Conservation (phyloP, 225 moss, liverwort and hornwort species). For the Physcomitrellopsis africana region DNA sequence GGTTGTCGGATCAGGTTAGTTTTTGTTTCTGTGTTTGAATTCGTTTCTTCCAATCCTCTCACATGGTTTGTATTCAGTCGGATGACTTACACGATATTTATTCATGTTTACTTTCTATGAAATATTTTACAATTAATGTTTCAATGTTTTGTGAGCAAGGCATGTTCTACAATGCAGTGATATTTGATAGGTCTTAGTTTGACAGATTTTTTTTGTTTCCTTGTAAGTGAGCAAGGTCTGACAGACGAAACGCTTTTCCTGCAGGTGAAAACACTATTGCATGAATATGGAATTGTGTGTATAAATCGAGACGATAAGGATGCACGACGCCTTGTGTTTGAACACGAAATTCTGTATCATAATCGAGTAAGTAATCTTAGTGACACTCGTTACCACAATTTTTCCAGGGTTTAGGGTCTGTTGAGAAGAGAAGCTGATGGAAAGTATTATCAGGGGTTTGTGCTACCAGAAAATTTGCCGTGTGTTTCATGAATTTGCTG, state of each 20-base stretch:
- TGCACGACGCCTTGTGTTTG: conserved; percentile 76
- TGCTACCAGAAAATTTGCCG: neutral
- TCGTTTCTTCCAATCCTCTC: neutral
- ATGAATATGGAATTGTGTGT: conserved; percentile 90
- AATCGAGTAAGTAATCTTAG: conserved; percentile 62
- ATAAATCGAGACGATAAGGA: conserved; percentile 76
- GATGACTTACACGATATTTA: neutral
- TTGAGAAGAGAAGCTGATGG: neutral
- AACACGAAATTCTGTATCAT: conserved; percentile 77
- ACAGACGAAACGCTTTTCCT: conserved; percentile 6
- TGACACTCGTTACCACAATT: neutral
- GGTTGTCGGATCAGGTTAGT: conserved; percentile 94
- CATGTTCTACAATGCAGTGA: neutral
- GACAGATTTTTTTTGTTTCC: neutral
- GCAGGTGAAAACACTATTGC: conserved; percentile 80
- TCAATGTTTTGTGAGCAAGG: conserved; percentile 8
- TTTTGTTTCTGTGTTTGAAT: neutral
- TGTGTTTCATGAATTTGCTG: neutral
- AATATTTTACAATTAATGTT: neutral
- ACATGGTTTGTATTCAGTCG: neutral
- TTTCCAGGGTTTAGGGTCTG: neutral
- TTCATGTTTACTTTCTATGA: neutral
- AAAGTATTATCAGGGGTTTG: neutral
- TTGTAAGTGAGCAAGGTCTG: neutral
- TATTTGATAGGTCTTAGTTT: conserved; percentile 8